A percentile compares a stretch with the other conserved stretches of the same genome.
Evolutionary conservation across 495 filamentous ascomycete species (phyloP).

Genomic region (Xylaria venustula): DNA sequence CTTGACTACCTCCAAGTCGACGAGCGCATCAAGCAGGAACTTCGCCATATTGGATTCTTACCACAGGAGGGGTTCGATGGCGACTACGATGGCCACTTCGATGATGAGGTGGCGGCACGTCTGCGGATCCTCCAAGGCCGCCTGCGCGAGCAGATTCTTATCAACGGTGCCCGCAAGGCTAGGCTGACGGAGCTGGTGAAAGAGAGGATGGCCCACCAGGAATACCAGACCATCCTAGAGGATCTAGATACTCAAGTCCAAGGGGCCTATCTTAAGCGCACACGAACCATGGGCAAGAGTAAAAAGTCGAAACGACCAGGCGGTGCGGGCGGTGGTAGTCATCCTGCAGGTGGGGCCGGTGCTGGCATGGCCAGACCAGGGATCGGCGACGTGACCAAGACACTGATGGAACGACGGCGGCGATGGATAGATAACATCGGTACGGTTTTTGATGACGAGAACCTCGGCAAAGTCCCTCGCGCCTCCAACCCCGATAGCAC

Average conservation of each 20-base stretch:
- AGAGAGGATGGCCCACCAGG: constrained; percentile 90
- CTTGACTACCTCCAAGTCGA: constrained; percentile 83
- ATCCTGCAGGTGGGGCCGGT: constrained; percentile 44
- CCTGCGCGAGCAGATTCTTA: constrained; percentile 73
- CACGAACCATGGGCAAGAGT: constrained; percentile 79
- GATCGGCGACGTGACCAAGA: constrained; percentile 86
- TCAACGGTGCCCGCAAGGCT: constrained; percentile 87
- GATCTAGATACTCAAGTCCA: constrained; percentile 96
- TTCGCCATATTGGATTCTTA: constrained; percentile 90
- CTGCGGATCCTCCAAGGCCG: constrained; percentile 80
- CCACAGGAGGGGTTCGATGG: constrained; percentile 58
- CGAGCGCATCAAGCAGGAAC: constrained; percentile 84
- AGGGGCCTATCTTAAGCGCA: constrained; percentile 91
- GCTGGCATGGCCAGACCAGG: constrained; percentile 67
- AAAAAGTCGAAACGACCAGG: constrained; percentile 88
- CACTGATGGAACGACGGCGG: constrained; percentile 81
- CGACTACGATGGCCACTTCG: constrained; percentile 84
- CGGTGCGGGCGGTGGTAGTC: constrained; percentile 53
- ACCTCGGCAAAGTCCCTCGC: constrained; percentile 47
- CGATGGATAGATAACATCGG: constrained; percentile 88
- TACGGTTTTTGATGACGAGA: constrained; percentile 77
- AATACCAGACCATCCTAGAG: constrained; percentile 94
- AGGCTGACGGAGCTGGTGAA: constrained; percentile 80
- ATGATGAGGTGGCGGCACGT: constrained; percentile 92
- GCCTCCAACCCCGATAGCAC: constrained; percentile 38